Base-by-base conservation (phyloP, 75 land plant species). In the Pseudotsuga menziesii region DNA sequence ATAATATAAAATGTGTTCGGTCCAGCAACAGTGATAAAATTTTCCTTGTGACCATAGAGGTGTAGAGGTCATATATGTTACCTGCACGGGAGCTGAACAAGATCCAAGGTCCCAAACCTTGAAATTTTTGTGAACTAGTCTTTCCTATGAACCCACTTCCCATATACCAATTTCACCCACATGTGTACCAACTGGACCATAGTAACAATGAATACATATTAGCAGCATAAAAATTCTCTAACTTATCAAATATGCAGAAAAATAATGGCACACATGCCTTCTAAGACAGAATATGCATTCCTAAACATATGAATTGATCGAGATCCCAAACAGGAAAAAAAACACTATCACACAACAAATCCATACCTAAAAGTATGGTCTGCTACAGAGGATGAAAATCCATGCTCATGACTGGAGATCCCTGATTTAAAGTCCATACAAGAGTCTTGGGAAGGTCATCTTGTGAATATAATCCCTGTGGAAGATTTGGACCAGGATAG, bases 371-470 rank as follows among this genome's bases (percentile, higher is more conserved):
- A 72, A 93, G 90, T 23, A 91, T 77, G 52, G 89, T 83, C 72
- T 91, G 92, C 78, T 91, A 90, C 11, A 83, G 48, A 48, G 94
- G 96, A 87, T 93, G 96, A 73, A 93, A 93, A 78, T 91, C 96
- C 96, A 93, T 86, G 85, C 93, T 89, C 85, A 82, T 89, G 3
- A 86, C 85, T 83, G 83, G 71, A 26, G 96, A 93, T 9, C 96
- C 96, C 62, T 93, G 96, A 77, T 76, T 83, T 54, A 93, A 55
- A 29, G 85, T 83, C 22, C 86, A 73, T 23, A 83, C 84, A 56
- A 93, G 90, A 70, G 72, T 82, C 81, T 89, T 93, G 22, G 94
- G 96, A 86, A 93, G 78, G 75, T 93, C 96, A 78, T 91, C 96
- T 17, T 83, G 77, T 32, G 91, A 62, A 66, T 60, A 60, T 19